Evolutionary conservation across 805 yeast genomes (phyloP).

Genomic region (Suhomyces tanzawaensis): DNA sequence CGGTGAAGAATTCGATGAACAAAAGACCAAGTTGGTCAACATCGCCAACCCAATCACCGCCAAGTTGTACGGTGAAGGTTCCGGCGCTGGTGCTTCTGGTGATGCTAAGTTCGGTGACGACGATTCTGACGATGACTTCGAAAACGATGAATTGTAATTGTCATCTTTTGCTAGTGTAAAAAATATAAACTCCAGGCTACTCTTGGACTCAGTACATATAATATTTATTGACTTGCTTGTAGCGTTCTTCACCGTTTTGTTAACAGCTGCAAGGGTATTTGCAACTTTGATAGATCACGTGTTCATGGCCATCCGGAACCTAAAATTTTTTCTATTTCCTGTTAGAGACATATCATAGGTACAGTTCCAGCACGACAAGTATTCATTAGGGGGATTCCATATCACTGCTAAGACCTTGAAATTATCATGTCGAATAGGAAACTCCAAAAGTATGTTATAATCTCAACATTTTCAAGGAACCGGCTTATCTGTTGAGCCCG

Average conservation of each 20-base stretch:
- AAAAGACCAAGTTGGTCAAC: conserved; percentile 75
- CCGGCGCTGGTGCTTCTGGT: conserved; percentile 41
- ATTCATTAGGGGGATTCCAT: not conserved
- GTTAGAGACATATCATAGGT: not conserved
- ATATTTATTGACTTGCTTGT: not conserved
- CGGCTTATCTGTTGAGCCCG: no score
- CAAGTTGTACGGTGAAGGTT: conserved; percentile 59
- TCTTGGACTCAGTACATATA: not conserved
- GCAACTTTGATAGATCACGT: conserved; percentile 5
- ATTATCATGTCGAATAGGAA: conserved; percentile 28
- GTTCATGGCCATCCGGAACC: conserved; percentile 11
- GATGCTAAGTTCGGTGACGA: conserved; percentile 41
- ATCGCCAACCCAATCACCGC: conserved; percentile 90
- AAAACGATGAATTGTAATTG: conserved; percentile 44
- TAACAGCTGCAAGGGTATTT: not conserved
- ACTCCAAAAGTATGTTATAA: conserved; percentile 32
- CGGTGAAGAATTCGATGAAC: conserved; percentile 90
- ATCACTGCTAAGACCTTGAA: not conserved
- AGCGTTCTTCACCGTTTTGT: not conserved
- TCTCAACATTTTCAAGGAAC: not conserved
- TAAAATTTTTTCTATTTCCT: conserved; percentile 11
- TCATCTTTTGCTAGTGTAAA: not conserved
- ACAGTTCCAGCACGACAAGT: not conserved
- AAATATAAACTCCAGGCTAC: not conserved
- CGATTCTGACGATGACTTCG: conserved; percentile 43